Base-by-base conservation (phyloP, 257 asterid species). In the Pogostemon cablin region DNA sequence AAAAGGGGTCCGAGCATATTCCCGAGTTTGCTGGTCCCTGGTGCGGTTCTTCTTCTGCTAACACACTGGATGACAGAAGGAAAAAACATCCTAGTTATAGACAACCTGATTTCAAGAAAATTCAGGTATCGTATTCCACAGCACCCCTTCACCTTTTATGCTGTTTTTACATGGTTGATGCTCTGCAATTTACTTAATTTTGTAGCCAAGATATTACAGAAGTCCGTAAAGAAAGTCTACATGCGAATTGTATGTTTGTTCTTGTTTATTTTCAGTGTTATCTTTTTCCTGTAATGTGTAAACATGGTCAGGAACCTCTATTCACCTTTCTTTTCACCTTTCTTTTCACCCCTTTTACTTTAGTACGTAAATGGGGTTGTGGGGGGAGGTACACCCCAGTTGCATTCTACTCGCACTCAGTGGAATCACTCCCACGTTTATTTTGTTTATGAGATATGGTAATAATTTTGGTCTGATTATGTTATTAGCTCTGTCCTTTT, bases 21-120 rank as follows among this genome's bases (percentile, higher is more conserved):
- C 69, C 47, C 15, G 35, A 44, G 10, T 9, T 48, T 37, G 9
- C 32, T 11, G 4, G 15, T 61, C 67, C 48, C 59, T 17, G 32
- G 32, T 25, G 32, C 32, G 1, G 1, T 25, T 25, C 17, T 3
- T 6, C 35, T 17, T 2, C 42, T 9, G 42, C 42, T 32, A 3
- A 9, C 32, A 54, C 10, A 7, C 5, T 10, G 32, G 32, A 25
- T 25, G 32, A 25, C 32, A 55, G 20, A 38, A 15, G 35, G 53
- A 7, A 52, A 55, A 42, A 61, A 48, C 72, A 17, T 71, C 57
- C 68, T 3, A 15, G 32, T 25, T 6, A n/a, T 9, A 58, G 43
- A 61, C 52, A 56, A 35, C 47, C 61, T 76, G 25, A 77, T 69
- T 69, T 46, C 77, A 4, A 66, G 46, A 57, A 65, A 68, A 66